Conservation (phyloP, 441 rosid species). For the Pelargonium australe region DNA sequence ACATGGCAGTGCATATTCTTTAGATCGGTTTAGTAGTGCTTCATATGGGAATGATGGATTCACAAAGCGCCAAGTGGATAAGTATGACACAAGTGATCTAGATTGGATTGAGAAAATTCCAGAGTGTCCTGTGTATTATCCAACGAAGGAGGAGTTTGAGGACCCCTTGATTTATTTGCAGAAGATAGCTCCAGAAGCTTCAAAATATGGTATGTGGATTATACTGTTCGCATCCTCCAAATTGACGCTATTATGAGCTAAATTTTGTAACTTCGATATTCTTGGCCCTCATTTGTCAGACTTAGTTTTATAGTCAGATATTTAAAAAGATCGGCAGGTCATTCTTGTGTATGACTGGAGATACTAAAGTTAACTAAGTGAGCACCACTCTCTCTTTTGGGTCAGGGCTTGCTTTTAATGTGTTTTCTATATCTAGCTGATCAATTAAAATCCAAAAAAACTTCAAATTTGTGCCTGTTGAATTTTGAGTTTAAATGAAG, state of each 20-base stretch:
- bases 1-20: slow-evolving; percentile 39
- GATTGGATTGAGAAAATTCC: slow-evolving; percentile 88
- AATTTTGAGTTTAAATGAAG: not conserved
- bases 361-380: not conserved
- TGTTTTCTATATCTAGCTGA: not conserved
- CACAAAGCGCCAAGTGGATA: slow-evolving; percentile 63
- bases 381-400: not conserved
- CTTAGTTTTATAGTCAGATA: not conserved
- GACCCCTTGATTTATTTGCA: slow-evolving; percentile 92
- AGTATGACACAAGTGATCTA: slow-evolving; percentile 60
- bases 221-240: not conserved
- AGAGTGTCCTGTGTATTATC: slow-evolving; percentile 88
- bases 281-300: not conserved
- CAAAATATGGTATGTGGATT: slow-evolving; percentile 63
- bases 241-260: not conserved
- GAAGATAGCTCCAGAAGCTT: slow-evolving; percentile 94
- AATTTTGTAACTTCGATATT: not conserved
- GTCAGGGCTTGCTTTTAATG: not conserved
- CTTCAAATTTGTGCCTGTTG: not conserved
- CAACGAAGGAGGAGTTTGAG: slow-evolving; percentile 90
- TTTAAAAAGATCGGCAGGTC: not conserved
- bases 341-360: not conserved
- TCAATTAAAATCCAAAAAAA: not conserved
- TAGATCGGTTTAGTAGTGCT: slow-evolving; percentile 28
- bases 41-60: slow-evolving; percentile 45